Evolutionary conservation across 2,329 filamentous ascomycete genomes (phyloP), one percentile per base, ranked within the genome.

Genomic region (Phyllosticta citrichinensis): DNA sequence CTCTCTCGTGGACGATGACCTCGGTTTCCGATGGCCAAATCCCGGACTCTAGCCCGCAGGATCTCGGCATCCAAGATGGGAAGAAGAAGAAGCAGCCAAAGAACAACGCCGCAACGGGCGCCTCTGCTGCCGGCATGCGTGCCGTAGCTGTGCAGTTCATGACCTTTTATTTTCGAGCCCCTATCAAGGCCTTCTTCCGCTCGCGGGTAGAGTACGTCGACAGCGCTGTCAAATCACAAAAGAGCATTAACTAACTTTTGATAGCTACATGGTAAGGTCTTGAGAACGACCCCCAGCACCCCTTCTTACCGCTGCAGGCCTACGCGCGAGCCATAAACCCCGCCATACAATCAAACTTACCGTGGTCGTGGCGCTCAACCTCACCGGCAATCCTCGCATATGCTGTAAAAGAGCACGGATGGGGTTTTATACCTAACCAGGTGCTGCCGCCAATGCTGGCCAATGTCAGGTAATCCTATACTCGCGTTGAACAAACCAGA

Each of bases 101-200:
- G 65, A 81, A 78, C 62, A 82, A 83, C 79, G 81, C 84, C 14
- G 80, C 82, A 12, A 86, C 84, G 17, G 91, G 89, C 55, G 88
- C 89, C n/a, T 91, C 89, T 22, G 91, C 91, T 4, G 91, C 91
- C 22, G 85, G 89, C 51, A 88, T 91, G 64, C 87, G 92, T 55
- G 92, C 91, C 27, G 87, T 67, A 88, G 90, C 8, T 88, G 95
- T 70, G 80, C 91, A 68, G 83, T 96, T 60, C 87, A 57, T 62
- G 60, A 58, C 91, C 24, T 96, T 96, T 68, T 97, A 96, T 64
- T 97, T 96, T 71, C 82, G 91, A 61, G 90, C 91, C 0, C 92
- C 92, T 0, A 88, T 91, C 58, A 96, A 96, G 75, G 89, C 91
- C 17, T 97, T 97, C 72, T 96, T 97, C 75, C 84, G 90, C 63